Percentiles rank a stretch among this genome's conserved stretches.
These are phyloP conservation scores for Larix sibirica DNA, from an alignment of 83 land plant genomes.

Conservation along the genomic window DNA sequence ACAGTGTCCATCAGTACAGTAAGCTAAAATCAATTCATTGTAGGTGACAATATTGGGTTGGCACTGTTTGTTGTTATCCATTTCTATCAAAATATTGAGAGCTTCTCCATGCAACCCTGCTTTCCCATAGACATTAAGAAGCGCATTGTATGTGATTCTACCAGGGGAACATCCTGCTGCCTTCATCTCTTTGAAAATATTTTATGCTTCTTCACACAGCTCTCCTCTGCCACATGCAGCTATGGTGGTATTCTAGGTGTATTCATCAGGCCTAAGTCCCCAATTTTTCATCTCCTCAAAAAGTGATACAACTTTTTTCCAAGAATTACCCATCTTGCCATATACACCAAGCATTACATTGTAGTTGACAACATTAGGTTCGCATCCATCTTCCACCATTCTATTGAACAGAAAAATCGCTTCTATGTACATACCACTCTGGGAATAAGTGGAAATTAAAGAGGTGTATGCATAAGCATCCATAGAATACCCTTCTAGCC, in stretches of 20 bases:
- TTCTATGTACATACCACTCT: constrained; percentile 39
- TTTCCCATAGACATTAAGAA: constrained; percentile 85
- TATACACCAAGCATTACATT: constrained; percentile 52
- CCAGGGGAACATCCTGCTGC: constrained; percentile 62
- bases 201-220: constrained; percentile 54
- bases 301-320: constrained; percentile 47
- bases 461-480: constrained; percentile 83
- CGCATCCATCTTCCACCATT: too few species aligned
- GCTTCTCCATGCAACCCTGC: constrained; percentile 72
- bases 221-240: constrained; percentile 75
- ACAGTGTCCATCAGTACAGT: constrained; percentile 71
- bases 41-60: constrained; percentile 78
- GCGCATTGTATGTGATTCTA: constrained; percentile 75
- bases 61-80: constrained; percentile 57
- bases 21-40: constrained; percentile 81
- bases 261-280: constrained; percentile 71
- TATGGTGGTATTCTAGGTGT: constrained; percentile 85
- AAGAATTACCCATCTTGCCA: constrained; percentile 33
- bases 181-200: constrained; percentile 56
- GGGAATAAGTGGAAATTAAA: constrained; percentile 57
- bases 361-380: too few species aligned
- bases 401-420: constrained; percentile 29
- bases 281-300: constrained; percentile 64
- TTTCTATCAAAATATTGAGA: constrained; percentile 64
- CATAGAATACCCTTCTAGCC: constrained; percentile 42